Evolutionary conservation across 495 filamentous ascomycete genomes (phyloP).

Genomic region (Geopyxis carbonaria): DNA sequence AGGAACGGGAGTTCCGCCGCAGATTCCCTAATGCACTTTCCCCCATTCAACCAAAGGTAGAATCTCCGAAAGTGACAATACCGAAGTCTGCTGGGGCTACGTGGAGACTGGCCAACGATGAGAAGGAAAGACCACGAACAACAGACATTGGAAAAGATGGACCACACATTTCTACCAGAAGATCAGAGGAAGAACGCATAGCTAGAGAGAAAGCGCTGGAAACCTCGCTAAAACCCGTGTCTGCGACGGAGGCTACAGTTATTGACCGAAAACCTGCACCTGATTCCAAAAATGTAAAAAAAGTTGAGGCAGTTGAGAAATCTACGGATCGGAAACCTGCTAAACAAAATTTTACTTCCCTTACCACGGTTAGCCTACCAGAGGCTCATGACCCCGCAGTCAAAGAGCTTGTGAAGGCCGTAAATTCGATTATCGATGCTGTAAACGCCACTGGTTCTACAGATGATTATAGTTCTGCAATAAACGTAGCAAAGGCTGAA

Average conservation of each 20-base stretch:
- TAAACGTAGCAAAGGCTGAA: conserved; percentile 68
- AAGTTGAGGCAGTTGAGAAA: conserved; percentile 26
- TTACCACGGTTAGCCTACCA: conserved; percentile 39
- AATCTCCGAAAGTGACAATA: conserved; percentile 49
- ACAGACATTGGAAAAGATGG: conserved; percentile 17
- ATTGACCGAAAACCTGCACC: conserved; percentile 20
- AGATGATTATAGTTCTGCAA: conserved; percentile 52
- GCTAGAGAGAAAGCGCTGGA: conserved; percentile 7
- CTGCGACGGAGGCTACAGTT: conserved; percentile 22
- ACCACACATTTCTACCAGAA: conserved; percentile 16
- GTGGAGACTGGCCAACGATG: conserved; percentile 47
- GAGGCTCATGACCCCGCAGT: conserved; percentile 70
- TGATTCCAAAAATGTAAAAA: conserved; percentile 9
- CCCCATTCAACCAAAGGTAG: conserved; percentile 30
- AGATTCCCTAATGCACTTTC: conserved; percentile 63
- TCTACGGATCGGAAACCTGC: conserved; percentile 27
- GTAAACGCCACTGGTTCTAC: conserved; percentile 67
- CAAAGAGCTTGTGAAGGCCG: conserved; percentile 81
- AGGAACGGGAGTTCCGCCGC: conserved; percentile 84
- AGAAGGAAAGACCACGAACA: conserved; percentile 30
- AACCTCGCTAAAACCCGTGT: background rate
- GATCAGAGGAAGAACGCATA: conserved; percentile 22
- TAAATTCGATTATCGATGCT: conserved; percentile 87
- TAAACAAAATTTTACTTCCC: conserved; percentile 16
- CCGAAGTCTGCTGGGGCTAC: conserved; percentile 71